Evolutionary conservation across 148 eudicot species (phyloP).

Genomic region (Mesembryanthemum crystallinum): DNA sequence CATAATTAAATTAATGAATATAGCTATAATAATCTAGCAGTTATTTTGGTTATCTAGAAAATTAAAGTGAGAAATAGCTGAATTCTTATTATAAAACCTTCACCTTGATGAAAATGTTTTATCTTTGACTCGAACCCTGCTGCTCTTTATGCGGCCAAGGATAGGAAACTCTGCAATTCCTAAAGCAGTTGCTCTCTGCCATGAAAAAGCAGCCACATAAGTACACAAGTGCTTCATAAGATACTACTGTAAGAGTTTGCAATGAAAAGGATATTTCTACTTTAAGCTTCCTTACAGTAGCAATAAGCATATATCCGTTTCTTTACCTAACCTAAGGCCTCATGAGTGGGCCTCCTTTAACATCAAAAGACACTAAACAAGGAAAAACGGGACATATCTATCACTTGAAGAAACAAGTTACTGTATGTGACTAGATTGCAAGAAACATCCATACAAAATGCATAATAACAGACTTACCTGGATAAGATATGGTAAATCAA

Average conservation of each 20-base stretch:
- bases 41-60: not conserved
- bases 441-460: not conserved
- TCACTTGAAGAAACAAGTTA: slow-evolving; percentile 6
- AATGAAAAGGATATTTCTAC: not conserved
- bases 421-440: not conserved
- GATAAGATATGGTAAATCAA: slow-evolving; percentile 95
- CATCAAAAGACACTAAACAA: slow-evolving; percentile 9
- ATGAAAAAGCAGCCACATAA: slow-evolving; percentile 15
- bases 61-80: not conserved
- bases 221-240: slow-evolving; percentile 8
- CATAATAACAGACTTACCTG: slow-evolving; percentile 46
- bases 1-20: no score
- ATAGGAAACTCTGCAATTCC: slow-evolving; percentile 83
- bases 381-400: not conserved
- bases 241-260: not conserved
- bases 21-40: not conserved
- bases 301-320: not conserved
- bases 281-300: not conserved
- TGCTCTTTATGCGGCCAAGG: slow-evolving; percentile 87
- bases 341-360: not conserved
- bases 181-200: slow-evolving; percentile 80
- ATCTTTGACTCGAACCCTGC: slow-evolving; percentile 89
- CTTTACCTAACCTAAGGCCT: not conserved
- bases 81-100: not conserved
- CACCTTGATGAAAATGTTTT: slow-evolving; percentile 93